A percentile compares a stretch with the other conserved stretches of the same genome.
Conservation (phyloP, 768 basidiomycete species). For the Pleurotus ostreatus region DNA sequence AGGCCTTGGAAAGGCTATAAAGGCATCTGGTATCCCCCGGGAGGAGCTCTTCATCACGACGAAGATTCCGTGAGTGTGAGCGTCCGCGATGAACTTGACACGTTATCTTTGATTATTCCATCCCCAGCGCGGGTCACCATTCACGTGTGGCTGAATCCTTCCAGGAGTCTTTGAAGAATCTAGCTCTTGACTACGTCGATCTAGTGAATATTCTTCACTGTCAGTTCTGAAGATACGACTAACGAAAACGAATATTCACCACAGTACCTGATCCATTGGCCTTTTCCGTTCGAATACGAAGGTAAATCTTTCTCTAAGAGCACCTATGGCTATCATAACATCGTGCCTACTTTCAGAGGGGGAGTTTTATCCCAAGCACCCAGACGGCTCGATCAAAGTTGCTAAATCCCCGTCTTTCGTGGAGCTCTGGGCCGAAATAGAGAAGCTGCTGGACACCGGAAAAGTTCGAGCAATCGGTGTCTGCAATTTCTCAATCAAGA, state of each 20-base stretch:
- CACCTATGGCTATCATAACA: neutral
- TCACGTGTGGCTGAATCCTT: slow-evolving; percentile 33
- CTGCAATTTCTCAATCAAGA: slow-evolving; percentile 58
- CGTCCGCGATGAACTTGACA: neutral
- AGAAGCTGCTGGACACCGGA: slow-evolving; percentile 42
- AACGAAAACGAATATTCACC: neutral
- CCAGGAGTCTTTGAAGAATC: slow-evolving; percentile 33
- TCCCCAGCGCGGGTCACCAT: slow-evolving; percentile 28
- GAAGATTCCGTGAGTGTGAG: slow-evolving; percentile 34
- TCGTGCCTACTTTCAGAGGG: slow-evolving; percentile 5
- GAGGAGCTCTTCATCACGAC: slow-evolving; percentile 47
- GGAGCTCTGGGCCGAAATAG: slow-evolving; percentile 47
- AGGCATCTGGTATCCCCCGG: slow-evolving; percentile 42
- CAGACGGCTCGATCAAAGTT: slow-evolving; percentile 30
- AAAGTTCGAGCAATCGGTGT: slow-evolving; percentile 51
- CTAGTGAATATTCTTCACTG: slow-evolving; percentile 14
- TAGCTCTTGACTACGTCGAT: slow-evolving; percentile 45
- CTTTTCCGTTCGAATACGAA: slow-evolving; percentile 30
- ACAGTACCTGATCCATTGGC: slow-evolving; percentile 51
- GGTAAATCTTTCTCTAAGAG: slow-evolving; percentile 14
- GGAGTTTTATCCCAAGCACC: slow-evolving; percentile 18
- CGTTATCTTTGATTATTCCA: neutral
- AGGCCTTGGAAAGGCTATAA: slow-evolving; percentile 40
- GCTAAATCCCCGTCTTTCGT: slow-evolving; percentile 29
- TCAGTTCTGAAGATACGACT: slow-evolving; percentile 7